These are phyloP conservation scores for Mycena polygramma DNA, from an alignment of 768 basidiomycete species.

Conservation along the genomic window DNA sequence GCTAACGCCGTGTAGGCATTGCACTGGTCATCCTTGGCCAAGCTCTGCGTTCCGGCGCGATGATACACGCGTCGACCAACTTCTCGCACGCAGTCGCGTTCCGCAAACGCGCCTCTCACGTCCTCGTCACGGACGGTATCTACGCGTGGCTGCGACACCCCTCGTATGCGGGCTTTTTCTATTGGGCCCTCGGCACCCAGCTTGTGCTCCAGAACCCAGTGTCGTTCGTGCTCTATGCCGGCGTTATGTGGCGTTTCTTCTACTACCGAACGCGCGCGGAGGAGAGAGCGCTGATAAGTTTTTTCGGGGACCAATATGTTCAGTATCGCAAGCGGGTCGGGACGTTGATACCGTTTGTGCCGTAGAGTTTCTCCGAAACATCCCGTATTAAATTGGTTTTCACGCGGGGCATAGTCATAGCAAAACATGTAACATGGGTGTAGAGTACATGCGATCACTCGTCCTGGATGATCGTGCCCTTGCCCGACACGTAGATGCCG, in stretches of 20 bases:
- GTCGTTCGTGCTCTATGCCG: conserved; percentile 73
- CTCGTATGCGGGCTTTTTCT: conserved; percentile 97
- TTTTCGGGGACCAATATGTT: conserved; percentile 92
- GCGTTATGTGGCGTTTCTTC: conserved; percentile 91
- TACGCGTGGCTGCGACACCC: conserved; percentile 96
- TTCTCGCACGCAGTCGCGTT: conserved; percentile 93
- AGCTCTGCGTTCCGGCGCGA: conserved; percentile 86
- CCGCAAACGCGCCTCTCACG: conserved; percentile 78
- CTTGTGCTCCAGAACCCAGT: conserved; percentile 90
- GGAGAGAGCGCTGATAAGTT: conserved; percentile 76
- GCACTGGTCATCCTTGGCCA: conserved; percentile 78
- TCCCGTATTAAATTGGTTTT: not conserved
- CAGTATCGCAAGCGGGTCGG: conserved; percentile 82
- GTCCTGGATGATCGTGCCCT: conserved; percentile 71
- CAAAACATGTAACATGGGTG: conserved; percentile 45
- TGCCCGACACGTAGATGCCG: conserved; percentile 92
- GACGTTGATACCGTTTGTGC: conserved; percentile 91
- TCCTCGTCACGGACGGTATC: conserved; percentile 88
- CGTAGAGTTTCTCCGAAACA: conserved; percentile 49
- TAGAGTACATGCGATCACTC: conserved; percentile 47
- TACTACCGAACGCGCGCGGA: conserved; percentile 82
- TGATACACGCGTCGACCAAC: conserved; percentile 94
- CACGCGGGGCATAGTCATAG: conserved; percentile 30
- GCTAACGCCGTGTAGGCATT: conserved; percentile 63
- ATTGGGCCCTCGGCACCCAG: conserved; percentile 97